phyloP scores from a whole-genome alignment of 2,329 filamentous ascomycete genomes.

The Xylariaceae sp. region DNA sequence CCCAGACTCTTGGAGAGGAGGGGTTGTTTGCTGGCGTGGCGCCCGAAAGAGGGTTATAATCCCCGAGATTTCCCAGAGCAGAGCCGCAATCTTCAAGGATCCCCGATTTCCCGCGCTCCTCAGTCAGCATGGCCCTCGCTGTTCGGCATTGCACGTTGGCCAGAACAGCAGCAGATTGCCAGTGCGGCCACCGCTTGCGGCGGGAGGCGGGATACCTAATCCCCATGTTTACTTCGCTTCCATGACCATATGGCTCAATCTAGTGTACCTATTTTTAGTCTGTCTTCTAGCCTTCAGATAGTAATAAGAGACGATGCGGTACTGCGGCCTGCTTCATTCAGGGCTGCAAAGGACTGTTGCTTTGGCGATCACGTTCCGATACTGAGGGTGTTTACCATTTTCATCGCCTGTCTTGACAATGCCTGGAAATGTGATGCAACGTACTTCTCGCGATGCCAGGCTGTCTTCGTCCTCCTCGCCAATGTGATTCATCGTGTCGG shows the following conservation, averaged over 20 bases:
- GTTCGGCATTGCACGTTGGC: constrained; percentile 1
- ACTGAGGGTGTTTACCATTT: constrained; percentile 56
- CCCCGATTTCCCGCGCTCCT: constrained; percentile 4
- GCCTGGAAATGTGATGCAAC: constrained; percentile 61
- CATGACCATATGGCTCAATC: constrained; percentile 15
- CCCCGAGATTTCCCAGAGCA: constrained; percentile 4
- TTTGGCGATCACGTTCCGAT: constrained; percentile 61
- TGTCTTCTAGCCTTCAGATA: constrained; percentile 11
- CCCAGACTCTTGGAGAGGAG: constrained; percentile 4
- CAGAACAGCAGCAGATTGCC: not conserved
- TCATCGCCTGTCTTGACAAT: constrained; percentile 63
- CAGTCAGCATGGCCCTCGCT: constrained; percentile 6
- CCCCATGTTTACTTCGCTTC: constrained; percentile 4
- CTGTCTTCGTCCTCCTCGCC: constrained; percentile 58
- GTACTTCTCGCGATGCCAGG: constrained; percentile 50
- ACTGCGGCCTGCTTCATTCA: constrained; percentile 35
- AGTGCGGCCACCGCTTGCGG: constrained; percentile 1
- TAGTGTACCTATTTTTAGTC: constrained; percentile 14
- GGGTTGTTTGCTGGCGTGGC: constrained; percentile 6
- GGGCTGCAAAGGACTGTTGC: constrained; percentile 59
- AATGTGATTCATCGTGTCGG: constrained; percentile 61
- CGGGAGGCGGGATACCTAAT: not conserved
- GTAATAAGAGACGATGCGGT: constrained; percentile 4
- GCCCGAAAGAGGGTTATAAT: constrained; percentile 9
- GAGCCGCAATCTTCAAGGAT: constrained; percentile 17